Conservation (phyloP, 2,329 filamentous ascomycete species). For the Curvularia sp. region DNA sequence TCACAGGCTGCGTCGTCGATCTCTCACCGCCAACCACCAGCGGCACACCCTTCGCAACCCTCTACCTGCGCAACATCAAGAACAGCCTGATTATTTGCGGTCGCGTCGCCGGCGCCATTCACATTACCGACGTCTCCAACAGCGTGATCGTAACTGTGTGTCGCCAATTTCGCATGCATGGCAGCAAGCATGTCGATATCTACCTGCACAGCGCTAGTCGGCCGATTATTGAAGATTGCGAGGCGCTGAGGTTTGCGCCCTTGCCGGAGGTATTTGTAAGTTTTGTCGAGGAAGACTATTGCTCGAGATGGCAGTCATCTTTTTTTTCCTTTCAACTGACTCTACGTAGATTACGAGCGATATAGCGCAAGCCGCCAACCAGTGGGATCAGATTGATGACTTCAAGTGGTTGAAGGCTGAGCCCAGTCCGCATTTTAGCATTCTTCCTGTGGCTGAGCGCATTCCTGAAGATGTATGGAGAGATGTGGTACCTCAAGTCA, state of each 20-base stretch:
- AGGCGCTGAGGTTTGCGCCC: slow-evolving; percentile 76
- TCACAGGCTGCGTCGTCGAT: slow-evolving; percentile 77
- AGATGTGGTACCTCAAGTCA: slow-evolving; percentile 55
- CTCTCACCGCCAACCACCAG: slow-evolving; percentile 69
- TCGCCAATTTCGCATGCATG: slow-evolving; percentile 92
- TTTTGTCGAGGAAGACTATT: slow-evolving; percentile 19
- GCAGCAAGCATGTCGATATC: slow-evolving; percentile 79
- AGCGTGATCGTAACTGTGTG: slow-evolving; percentile 76
- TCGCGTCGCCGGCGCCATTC: slow-evolving; percentile 77
- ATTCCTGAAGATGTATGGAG: slow-evolving; percentile 70
- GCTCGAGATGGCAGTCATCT: too few relatives aligned
- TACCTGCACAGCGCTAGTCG: slow-evolving; percentile 83
- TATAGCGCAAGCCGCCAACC: slow-evolving; percentile 58
- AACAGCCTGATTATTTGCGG: slow-evolving; percentile 79
- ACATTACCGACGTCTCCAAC: slow-evolving; percentile 77
- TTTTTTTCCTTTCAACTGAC: slow-evolving; percentile 23
- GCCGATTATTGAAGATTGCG: slow-evolving; percentile 93
- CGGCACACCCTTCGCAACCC: slow-evolving; percentile 68
- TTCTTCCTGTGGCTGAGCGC: slow-evolving; percentile 67
- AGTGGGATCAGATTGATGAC: slow-evolving; percentile 92
- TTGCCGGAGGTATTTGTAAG: slow-evolving; percentile 74
- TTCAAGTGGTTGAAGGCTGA: slow-evolving; percentile 95
- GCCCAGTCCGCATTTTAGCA: slow-evolving; percentile 85
- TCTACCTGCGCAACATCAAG: slow-evolving; percentile 72
- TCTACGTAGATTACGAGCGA: slow-evolving; percentile 31